Conservation (phyloP, 2,329 filamentous ascomycete genomes). For the Cyphellophora europaea region DNA sequence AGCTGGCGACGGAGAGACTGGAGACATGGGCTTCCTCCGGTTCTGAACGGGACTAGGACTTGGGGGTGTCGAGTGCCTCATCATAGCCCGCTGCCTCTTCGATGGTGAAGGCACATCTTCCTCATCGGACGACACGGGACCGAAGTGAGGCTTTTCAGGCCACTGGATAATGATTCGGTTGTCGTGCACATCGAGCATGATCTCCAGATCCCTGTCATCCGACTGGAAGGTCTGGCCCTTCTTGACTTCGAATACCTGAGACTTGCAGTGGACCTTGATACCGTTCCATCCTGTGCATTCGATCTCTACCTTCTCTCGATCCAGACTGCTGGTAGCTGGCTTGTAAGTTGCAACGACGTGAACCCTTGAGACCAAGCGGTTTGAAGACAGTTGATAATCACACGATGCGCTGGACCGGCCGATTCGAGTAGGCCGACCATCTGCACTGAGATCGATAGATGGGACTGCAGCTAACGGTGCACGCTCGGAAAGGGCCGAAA, state of each 20-base stretch:
- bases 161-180: conserved; percentile 81
- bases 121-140: conserved; percentile 17
- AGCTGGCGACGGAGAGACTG: conserved; percentile 62
- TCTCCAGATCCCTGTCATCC: conserved; percentile 76
- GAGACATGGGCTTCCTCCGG: conserved; percentile 58
- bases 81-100: conserved; percentile 32
- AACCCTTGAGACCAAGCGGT: conserved; percentile 84
- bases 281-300: conserved; percentile 95
- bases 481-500: conserved; percentile 64
- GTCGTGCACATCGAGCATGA: conserved; percentile 93
- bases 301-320: conserved; percentile 73
- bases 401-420: conserved; percentile 90
- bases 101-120: conserved; percentile 42
- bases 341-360: conserved; percentile 85
- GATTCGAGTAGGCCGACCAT: conserved; percentile 75
- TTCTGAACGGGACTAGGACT: conserved; percentile 44
- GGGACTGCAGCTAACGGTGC: conserved; percentile 75
- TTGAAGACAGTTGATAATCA: conserved; percentile 87
- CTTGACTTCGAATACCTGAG: conserved; percentile 70
- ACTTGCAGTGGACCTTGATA: conserved; percentile 82
- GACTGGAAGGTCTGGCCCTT: conserved; percentile 88
- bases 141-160: conserved; percentile 50
- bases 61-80: conserved; percentile 21
- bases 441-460: conserved; percentile 68
- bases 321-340: conserved; percentile 55